Evolutionary conservation across 805 yeast species (phyloP).

Genomic region (Blastobotrys robertii): DNA sequence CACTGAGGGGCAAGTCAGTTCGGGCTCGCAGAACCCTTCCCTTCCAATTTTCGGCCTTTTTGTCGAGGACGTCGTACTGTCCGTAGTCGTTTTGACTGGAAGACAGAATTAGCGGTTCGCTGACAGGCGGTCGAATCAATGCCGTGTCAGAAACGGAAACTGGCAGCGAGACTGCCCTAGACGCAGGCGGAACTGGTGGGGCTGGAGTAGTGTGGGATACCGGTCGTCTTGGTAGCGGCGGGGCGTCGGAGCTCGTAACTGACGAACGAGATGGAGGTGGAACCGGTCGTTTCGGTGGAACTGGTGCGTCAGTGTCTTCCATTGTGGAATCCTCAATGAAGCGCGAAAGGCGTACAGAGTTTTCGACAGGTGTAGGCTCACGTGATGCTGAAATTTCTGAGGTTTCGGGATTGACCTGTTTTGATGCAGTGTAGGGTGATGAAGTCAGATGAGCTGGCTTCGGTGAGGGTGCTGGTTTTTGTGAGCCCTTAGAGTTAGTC

Average conservation of each 20-base stretch:
- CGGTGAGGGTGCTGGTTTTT: background rate
- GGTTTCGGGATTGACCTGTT: too few relatives aligned
- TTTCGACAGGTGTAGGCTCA: too few relatives aligned
- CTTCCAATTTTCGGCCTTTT: constrained; percentile 47
- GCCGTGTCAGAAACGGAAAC: constrained; percentile 4
- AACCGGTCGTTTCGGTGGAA: too few relatives aligned
- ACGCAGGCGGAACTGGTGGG: background rate
- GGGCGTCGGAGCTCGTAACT: constrained; percentile 6
- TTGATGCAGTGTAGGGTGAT: too few relatives aligned
- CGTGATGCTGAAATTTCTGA: too few relatives aligned
- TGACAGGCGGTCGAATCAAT: constrained; percentile 21
- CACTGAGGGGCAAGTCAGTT: constrained; percentile 31
- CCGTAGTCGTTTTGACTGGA: constrained; percentile 24
- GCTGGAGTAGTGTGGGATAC: constrained; percentile 9
- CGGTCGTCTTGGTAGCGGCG: constrained; percentile 18
- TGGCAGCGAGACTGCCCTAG: constrained; percentile 5
- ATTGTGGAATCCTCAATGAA: too few relatives aligned
- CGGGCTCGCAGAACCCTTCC: constrained; percentile 38
- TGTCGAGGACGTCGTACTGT: constrained; percentile 31
- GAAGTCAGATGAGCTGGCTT: too few relatives aligned
- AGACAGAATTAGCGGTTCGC: constrained; percentile 11
- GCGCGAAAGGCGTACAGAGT: too few relatives aligned
- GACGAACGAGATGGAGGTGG: background rate
- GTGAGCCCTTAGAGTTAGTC: background rate
- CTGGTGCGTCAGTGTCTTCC: too few relatives aligned